Evolutionary conservation across 768 basidiomycete species (phyloP).

Genomic region (Podaxis sp.): DNA sequence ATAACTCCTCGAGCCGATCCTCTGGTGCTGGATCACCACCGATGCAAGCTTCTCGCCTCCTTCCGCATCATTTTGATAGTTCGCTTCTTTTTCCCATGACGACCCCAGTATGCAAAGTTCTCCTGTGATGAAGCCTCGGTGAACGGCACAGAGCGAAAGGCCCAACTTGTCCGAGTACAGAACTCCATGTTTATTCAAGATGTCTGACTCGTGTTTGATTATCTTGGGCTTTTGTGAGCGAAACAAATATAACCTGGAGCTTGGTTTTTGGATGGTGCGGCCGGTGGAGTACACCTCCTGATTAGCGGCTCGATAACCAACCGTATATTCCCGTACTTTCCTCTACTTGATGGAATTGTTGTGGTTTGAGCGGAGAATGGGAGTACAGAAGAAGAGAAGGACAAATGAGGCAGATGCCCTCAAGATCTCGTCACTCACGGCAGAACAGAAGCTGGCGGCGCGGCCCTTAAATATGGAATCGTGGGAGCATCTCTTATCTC

Average conservation of each 20-base stretch:
- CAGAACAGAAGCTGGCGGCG: background rate
- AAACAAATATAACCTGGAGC: background rate
- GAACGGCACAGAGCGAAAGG: background rate
- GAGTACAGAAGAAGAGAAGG: background rate
- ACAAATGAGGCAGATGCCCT: background rate
- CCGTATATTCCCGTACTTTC: background rate
- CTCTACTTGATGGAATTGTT: background rate
- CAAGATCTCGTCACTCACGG: background rate
- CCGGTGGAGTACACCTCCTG: background rate
- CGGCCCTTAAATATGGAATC: background rate
- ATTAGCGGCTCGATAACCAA: background rate
- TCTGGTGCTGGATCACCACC: background rate
- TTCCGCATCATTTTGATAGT: background rate
- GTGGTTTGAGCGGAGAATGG: background rate
- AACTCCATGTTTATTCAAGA: background rate
- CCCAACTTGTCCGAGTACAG: background rate
- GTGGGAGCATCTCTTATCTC: background rate
- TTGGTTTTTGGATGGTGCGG: background rate
- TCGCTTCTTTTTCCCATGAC: conserved; percentile 11
- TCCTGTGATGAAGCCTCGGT: background rate
- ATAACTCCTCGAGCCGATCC: background rate
- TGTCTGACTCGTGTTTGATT: conserved; percentile 5
- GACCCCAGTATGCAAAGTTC: background rate
- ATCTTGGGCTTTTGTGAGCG: background rate
- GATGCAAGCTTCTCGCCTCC: background rate